Base-by-base conservation (phyloP, 78 protist genomes). In the Trichosphaerium sp. region DNA sequence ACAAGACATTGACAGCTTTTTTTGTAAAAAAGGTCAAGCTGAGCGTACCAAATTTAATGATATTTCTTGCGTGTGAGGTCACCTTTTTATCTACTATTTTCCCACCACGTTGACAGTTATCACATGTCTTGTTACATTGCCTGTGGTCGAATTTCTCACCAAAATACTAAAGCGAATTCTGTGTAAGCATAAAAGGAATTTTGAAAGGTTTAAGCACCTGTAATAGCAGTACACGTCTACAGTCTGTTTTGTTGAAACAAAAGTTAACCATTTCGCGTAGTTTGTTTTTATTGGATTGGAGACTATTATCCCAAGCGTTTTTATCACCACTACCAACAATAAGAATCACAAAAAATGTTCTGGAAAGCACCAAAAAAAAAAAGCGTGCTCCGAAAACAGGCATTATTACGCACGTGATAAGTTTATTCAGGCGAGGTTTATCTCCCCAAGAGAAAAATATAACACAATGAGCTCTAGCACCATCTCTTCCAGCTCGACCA, bases 401-500 rank as follows among this genome's bases (percentile, higher is more conserved):
- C n/a, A n/a, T n/a, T n/a, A n/a, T n/a, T n/a, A n/a, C n/a, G n/a
- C n/a, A n/a, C 66, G 26, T 34, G 51, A 72, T 23, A 28, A 72
- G 52, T 7, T 26, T 42, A 25, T 8, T 14, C 12, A 62, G 15
- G 40, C 29, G 23, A 39, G 4, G 6, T 62, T 82, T 78, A 64
- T 88, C 93, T 0, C 41, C 71, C 28, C 63, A 64, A 29, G 35
- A 34, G 38, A 54, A 90, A 56, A 74, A 88, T 10, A 92, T 49
- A 23, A 90, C 1, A 54, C 94, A 89, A 34, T 74, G 64, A 0
- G 94, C 14, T 0, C 4, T 15, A 25, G 28, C 8, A 10, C 97
- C 96, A 61, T 93, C 97, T 32, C 97, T 65, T 0, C 97, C 97
- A 1, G 97, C 97, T 3, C 97, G 54, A 12, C 97, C 97, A 34